Percentiles rank a stretch among this genome's conserved stretches.
Conservation (phyloP, 495 filamentous ascomycete species). For the Neurospora sp. region DNA sequence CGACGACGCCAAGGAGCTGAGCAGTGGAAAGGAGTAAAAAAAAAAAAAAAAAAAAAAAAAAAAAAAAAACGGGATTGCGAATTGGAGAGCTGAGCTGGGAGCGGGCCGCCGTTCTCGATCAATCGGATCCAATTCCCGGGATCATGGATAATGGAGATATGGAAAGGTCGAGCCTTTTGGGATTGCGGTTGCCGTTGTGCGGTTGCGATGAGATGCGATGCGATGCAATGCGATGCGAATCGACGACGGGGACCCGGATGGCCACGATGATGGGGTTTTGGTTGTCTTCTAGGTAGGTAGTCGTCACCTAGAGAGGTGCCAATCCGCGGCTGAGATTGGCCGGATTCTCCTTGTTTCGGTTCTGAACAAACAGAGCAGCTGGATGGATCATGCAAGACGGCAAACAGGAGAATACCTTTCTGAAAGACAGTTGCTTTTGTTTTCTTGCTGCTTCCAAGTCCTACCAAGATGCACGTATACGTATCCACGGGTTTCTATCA, state of each 20-base stretch:
- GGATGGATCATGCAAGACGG: neutral
- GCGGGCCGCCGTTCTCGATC: neutral
- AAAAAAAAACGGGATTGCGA: neutral
- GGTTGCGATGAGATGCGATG: neutral
- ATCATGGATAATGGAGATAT: neutral
- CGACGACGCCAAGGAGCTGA: neutral
- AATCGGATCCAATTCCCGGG: neutral
- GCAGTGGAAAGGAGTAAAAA: neutral
- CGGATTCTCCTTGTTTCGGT: neutral
- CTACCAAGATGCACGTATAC: neutral
- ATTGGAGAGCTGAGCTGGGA: neutral
- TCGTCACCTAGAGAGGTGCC: neutral
- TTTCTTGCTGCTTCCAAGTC: neutral
- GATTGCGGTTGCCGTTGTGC: neutral
- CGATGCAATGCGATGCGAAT: neutral
- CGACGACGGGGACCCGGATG: neutral
- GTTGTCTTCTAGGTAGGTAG: neutral
- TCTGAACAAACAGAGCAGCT: neutral
- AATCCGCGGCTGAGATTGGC: neutral
- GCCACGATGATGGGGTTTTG: neutral
- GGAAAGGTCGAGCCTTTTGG: neutral
- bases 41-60: neutral
- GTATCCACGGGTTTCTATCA: neutral
- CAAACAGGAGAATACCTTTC: neutral
- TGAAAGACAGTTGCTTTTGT: neutral